These are phyloP conservation scores for Morella rubra DNA, from an alignment of 306 rosid genomes.

Conservation along the genomic window DNA sequence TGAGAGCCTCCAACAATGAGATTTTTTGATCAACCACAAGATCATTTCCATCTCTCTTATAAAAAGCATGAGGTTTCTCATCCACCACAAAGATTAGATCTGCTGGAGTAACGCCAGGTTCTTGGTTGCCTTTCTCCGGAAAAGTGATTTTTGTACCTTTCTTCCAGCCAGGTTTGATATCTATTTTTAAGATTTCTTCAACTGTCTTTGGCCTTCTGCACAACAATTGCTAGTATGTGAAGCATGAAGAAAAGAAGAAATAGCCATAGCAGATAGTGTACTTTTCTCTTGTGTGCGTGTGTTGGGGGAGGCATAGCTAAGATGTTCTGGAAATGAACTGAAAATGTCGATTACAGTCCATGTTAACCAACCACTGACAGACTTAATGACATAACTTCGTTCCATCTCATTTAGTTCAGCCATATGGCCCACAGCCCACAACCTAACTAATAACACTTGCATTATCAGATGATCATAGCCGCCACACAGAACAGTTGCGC, in stretches of 20 bases:
- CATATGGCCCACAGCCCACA: neutral
- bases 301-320: neutral
- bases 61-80: slow-evolving; percentile 63
- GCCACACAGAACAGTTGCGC: neutral
- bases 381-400: neutral
- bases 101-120: slow-evolving; percentile 43
- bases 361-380: neutral
- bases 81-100: slow-evolving; percentile 69
- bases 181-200: slow-evolving; percentile 61
- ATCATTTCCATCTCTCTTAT: slow-evolving; percentile 67
- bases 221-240: slow-evolving; percentile 19
- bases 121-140: slow-evolving; percentile 66
- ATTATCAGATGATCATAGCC: neutral
- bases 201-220: slow-evolving; percentile 45
- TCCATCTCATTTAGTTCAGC: neutral
- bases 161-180: slow-evolving; percentile 77
- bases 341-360: neutral
- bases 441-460: neutral
- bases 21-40: slow-evolving; percentile 44
- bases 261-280: too few species aligned
- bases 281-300: too few species aligned
- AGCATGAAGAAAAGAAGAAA: slow-evolving; percentile 4
- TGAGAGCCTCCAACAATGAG: slow-evolving; percentile 64
- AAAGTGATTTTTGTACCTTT: slow-evolving; percentile 72
- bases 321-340: neutral